Conservation (phyloP, 371 early-diverging fungal genomes). For the Sporodiniella umbellata region DNA sequence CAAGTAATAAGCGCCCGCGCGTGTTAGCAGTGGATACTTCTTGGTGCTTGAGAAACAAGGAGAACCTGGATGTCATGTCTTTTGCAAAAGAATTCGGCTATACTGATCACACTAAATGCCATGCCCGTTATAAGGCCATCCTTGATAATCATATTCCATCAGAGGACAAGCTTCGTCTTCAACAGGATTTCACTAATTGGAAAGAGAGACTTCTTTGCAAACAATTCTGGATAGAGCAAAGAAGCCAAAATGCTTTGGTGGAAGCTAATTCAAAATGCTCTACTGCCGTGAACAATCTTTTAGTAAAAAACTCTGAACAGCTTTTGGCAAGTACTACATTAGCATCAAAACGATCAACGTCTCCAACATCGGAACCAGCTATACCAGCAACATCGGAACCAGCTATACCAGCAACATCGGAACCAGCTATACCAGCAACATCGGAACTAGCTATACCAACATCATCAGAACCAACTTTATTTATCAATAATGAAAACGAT, state of each 20-base stretch:
- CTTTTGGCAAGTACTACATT: conserved; percentile 5
- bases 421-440: conserved; percentile 1
- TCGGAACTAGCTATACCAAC: neutral
- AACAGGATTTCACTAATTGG: conserved; percentile 3
- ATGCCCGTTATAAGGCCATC: conserved; percentile 4
- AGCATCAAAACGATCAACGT: conserved; percentile 2
- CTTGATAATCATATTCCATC: conserved; percentile 1
- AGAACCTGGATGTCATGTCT: conserved; percentile 3
- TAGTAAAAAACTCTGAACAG: conserved; percentile 5
- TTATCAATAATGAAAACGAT: conserved; percentile 8
- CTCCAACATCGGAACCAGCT: conserved; percentile 2
- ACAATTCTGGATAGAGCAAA: conserved; percentile 9
- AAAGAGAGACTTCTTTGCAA: conserved; percentile 1
- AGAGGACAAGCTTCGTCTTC: conserved; percentile 4
- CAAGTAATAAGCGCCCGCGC: conserved; percentile 8
- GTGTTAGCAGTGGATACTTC: conserved; percentile 11
- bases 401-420: neutral
- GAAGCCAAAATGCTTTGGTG: conserved; percentile 5
- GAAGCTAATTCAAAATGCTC: conserved; percentile 11
- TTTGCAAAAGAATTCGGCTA: conserved; percentile 9
- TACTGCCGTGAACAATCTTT: neutral
- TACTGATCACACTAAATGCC: conserved; percentile 4
- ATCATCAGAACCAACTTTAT: conserved; percentile 8
- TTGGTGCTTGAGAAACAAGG: conserved; percentile 7
- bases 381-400: neutral